Conservation (phyloP, 75 land plant species). For the Larix kaempferi region DNA sequence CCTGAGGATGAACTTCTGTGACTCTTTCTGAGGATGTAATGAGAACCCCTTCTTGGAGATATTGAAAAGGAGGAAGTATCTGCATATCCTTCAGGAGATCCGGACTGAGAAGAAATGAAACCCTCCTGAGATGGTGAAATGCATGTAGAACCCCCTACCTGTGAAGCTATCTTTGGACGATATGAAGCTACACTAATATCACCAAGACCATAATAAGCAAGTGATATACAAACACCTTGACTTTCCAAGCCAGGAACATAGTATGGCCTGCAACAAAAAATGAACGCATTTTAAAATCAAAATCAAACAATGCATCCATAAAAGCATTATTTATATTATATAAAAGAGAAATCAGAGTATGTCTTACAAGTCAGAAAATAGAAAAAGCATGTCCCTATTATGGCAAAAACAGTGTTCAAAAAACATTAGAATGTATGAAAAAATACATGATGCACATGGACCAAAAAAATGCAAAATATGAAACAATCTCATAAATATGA, state of each 20-base stretch:
- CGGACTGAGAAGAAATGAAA: slow-evolving; percentile 25
- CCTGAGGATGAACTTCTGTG: slow-evolving; percentile 10
- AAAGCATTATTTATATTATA: not conserved
- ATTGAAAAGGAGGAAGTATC: slow-evolving; percentile 17
- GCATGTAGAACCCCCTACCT: slow-evolving; percentile 3
- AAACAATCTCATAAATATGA: not conserved
- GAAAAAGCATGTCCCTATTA: not conserved
- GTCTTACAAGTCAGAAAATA: not conserved
- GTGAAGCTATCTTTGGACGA: slow-evolving; percentile 51
- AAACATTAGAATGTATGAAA: not conserved
- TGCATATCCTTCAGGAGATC: slow-evolving; percentile 10
- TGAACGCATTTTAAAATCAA: not conserved
- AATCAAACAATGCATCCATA: not conserved
- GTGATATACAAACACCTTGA: slow-evolving; percentile 77
- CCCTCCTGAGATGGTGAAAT: slow-evolving; percentile 22
- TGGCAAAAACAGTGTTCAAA: not conserved
- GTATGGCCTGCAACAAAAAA: slow-evolving; percentile 44
- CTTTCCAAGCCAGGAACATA: slow-evolving; percentile 50
- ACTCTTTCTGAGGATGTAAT: slow-evolving; percentile 24
- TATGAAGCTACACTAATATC: slow-evolving; percentile 71
- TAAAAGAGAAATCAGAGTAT: not conserved
- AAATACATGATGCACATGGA: slow-evolving; percentile 7
- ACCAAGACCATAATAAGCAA: slow-evolving; percentile 46
- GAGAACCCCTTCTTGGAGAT: slow-evolving; percentile 39
- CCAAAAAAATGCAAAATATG: too few species aligned